These are phyloP conservation scores for Heritiera fomes DNA, from an alignment of 345 rosid genomes.

Conservation along the genomic window DNA sequence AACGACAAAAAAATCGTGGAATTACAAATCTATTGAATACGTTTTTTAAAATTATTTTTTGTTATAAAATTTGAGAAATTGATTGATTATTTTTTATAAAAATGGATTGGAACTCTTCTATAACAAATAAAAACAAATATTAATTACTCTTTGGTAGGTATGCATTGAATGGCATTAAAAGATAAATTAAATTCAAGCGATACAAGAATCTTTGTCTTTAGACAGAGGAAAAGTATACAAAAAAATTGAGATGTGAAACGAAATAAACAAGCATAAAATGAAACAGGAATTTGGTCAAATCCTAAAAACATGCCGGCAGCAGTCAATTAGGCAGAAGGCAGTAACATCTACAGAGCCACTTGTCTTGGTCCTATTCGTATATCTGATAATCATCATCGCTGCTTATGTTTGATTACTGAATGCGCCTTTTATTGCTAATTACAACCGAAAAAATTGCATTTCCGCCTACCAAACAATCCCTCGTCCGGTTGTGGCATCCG, in stretches of 20 bases:
- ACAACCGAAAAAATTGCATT: neutral
- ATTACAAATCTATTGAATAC: too few species aligned
- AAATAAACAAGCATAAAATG: neutral
- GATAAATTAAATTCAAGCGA: neutral
- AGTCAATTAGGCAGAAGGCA: slow-evolving; percentile 10
- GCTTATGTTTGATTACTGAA: neutral
- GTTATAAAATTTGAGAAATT: too few species aligned
- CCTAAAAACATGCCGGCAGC: neutral
- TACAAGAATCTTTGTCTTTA: too few species aligned
- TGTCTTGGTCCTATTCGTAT: slow-evolving; percentile 7
- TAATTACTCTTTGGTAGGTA: too few species aligned
- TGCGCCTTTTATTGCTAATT: neutral
- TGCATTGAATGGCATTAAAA: too few species aligned
- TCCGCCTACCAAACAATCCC: neutral
- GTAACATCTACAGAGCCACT: neutral
- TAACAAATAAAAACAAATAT: too few species aligned
- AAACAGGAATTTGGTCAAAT: neutral
- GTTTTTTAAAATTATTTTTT: too few species aligned
- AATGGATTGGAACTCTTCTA: too few species aligned
- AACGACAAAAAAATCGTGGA: too few species aligned
- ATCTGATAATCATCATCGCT: slow-evolving; percentile 5
- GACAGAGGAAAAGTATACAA: neutral
- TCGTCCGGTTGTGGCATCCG: neutral
- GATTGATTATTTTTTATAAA: too few species aligned
- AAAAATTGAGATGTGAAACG: neutral